These are phyloP conservation scores for Geotrichum australiense DNA, from an alignment of 1,139 yeast genomes.

Conservation along the genomic window DNA sequence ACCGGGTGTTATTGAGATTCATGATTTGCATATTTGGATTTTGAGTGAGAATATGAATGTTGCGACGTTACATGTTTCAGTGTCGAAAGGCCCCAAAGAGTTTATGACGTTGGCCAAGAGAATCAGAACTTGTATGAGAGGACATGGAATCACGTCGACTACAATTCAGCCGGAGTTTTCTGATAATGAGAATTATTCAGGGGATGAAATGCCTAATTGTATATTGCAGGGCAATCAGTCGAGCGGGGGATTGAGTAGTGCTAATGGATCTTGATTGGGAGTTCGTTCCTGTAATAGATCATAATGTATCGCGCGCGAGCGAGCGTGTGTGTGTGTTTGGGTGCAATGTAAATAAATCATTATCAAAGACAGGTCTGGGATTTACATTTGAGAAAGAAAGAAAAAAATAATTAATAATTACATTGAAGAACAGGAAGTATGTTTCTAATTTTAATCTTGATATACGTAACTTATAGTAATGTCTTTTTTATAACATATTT, in stretches of 20 bases:
- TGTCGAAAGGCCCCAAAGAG: constrained; percentile 53
- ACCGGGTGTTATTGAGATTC: constrained; percentile 74
- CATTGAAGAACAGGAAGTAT: no score
- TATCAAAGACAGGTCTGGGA: no score
- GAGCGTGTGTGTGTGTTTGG: no score
- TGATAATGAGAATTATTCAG: neutral
- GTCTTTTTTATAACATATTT: no score
- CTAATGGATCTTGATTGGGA: neutral
- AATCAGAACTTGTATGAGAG: constrained; percentile 74
- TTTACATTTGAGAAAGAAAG: no score
- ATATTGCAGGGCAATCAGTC: constrained; percentile 18
- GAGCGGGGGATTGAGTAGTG: constrained; percentile 16
- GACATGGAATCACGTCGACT: constrained; percentile 83
- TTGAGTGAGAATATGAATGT: constrained; percentile 80
- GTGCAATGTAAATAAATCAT: no score
- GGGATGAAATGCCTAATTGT: constrained; percentile 14
- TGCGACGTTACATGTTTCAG: constrained; percentile 83
- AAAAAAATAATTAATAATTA: no score
- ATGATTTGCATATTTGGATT: constrained; percentile 96
- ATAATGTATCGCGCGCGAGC: no score
- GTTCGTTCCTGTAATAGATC: no score
- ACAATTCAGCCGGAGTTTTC: constrained; percentile 89
- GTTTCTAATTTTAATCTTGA: no score
- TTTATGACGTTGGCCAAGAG: constrained; percentile 67
- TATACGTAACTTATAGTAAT: no score